phyloP scores from a whole-genome alignment of 768 basidiomycete genomes.

The Boletus reticulatus region DNA sequence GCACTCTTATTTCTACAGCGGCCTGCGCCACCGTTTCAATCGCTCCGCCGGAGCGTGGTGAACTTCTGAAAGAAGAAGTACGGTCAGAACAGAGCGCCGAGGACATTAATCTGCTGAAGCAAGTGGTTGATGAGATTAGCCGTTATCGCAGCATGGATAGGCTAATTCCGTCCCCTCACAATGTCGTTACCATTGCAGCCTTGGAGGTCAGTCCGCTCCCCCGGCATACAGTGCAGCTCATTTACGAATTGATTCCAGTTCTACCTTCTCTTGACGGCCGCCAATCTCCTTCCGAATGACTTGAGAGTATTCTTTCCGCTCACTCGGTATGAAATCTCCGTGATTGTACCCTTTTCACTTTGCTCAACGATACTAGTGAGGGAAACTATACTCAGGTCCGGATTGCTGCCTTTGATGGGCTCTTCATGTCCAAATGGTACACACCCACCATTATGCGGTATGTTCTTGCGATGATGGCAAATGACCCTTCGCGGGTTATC shows the following conservation, averaged over 20 bases:
- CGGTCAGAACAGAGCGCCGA: slow-evolving; percentile 65
- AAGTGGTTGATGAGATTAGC: slow-evolving; percentile 79
- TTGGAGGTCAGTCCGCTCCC: slow-evolving; percentile 66
- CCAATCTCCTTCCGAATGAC: slow-evolving; percentile 76
- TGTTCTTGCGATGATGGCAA: slow-evolving; percentile 79
- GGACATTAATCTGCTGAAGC: slow-evolving; percentile 67
- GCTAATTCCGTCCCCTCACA: slow-evolving; percentile 91
- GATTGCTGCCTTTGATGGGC: slow-evolving; percentile 89
- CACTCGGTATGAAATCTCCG: slow-evolving; percentile 61
- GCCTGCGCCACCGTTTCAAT: slow-evolving; percentile 77
- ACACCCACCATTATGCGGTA: slow-evolving; percentile 83
- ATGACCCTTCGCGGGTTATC: slow-evolving; percentile 79
- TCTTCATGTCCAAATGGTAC: slow-evolving; percentile 89
- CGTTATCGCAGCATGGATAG: slow-evolving; percentile 94
- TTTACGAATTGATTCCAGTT: slow-evolving; percentile 48
- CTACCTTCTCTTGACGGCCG: slow-evolving; percentile 71
- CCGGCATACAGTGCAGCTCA: background rate
- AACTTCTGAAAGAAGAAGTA: slow-evolving; percentile 67
- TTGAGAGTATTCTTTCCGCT: slow-evolving; percentile 79
- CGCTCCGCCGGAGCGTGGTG: slow-evolving; percentile 76
- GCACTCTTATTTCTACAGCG: slow-evolving; percentile 78
- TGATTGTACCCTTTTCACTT: background rate
- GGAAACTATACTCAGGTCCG: slow-evolving; percentile 93
- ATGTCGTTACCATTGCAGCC: slow-evolving; percentile 87
- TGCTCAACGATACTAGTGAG: slow-evolving; percentile 53